Percentiles rank a stretch among this genome's conserved stretches.
Conservation (phyloP, 768 basidiomycete genomes). For the Leccinum barrowsii region DNA sequence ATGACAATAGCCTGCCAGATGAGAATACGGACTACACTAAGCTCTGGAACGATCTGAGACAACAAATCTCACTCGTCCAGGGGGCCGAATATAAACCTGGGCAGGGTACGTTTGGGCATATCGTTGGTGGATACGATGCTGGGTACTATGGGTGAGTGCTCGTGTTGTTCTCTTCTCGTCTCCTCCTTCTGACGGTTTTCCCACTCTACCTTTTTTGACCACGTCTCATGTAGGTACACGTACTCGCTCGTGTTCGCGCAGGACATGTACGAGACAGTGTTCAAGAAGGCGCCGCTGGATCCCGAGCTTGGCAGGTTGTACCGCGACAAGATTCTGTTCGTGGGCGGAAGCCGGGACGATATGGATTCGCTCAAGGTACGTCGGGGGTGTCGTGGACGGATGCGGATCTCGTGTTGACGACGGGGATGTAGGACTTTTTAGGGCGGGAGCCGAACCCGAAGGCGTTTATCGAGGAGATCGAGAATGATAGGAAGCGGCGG, state of each 20-base stretch:
- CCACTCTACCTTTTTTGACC: too few species aligned
- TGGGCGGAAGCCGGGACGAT: too few species aligned
- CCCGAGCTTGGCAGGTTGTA: too few species aligned
- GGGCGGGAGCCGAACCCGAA: conserved; percentile 70
- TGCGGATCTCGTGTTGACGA: too few species aligned
- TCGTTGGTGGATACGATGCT: conserved; percentile 52
- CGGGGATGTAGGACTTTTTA: conserved; percentile 59
- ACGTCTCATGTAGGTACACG: too few species aligned
- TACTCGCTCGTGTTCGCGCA: too few species aligned
- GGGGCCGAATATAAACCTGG: conserved; percentile 40
- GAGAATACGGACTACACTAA: conserved; percentile 52
- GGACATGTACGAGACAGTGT: too few species aligned
- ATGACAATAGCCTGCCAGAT: conserved; percentile 37
- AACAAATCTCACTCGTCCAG: not conserved
- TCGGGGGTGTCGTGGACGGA: too few species aligned
- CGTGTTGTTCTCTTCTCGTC: not conserved
- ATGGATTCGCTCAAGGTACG: too few species aligned
- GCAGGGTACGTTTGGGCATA: conserved; percentile 61
- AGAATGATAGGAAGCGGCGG: conserved; percentile 35
- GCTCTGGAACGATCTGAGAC: not conserved
- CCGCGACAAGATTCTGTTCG: too few species aligned
- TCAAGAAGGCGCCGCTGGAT: too few species aligned
- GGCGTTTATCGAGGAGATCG: conserved; percentile 66
- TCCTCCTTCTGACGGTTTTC: too few species aligned
- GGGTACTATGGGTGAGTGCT: conserved; percentile 57